Conservation (phyloP, 1,139 yeast genomes). For the Trichomonascaceae sp. region DNA sequence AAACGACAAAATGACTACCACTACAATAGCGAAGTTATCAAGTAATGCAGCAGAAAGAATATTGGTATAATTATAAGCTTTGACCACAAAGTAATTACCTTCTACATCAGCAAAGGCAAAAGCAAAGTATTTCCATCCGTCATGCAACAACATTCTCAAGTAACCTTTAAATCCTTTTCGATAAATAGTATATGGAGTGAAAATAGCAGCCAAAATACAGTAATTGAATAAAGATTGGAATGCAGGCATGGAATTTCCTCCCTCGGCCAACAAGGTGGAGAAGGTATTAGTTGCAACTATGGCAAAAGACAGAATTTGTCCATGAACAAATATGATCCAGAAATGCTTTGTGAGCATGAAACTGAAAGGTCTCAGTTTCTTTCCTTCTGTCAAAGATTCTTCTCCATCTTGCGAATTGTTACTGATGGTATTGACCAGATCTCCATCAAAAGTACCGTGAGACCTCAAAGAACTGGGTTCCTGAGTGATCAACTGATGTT, state of each 20-base stretch:
- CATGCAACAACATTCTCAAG: slow-evolving; percentile 26
- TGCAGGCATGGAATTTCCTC: slow-evolving; percentile 39
- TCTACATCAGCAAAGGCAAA: slow-evolving; percentile 41
- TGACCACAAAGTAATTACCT: slow-evolving; percentile 41
- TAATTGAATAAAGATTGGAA: slow-evolving; percentile 40
- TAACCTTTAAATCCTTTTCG: slow-evolving; percentile 34
- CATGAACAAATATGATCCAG: slow-evolving; percentile 38
- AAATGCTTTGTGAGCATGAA: slow-evolving; percentile 34
- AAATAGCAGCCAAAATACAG: slow-evolving; percentile 33
- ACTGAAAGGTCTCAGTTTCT: slow-evolving; percentile 22
- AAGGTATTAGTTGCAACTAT: slow-evolving; percentile 40
- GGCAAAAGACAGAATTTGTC: slow-evolving; percentile 38
- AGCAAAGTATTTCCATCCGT: slow-evolving; percentile 40
- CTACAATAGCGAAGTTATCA: slow-evolving; percentile 41
- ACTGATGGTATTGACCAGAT: not conserved
- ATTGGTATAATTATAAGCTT: slow-evolving; percentile 41
- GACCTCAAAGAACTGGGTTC: not conserved
- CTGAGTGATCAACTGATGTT: not conserved
- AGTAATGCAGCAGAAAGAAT: slow-evolving; percentile 39
- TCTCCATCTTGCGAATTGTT: not conserved
- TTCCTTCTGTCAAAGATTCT: not conserved
- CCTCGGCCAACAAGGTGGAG: slow-evolving; percentile 35
- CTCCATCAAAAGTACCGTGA: not conserved
- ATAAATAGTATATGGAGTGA: slow-evolving; percentile 37
- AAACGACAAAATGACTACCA: slow-evolving; percentile 38